A percentile compares a stretch with the other conserved stretches of the same genome.
Evolutionary conservation across 2,329 filamentous ascomycete genomes (phyloP).

Genomic region (Thermomyces lanuginosus): DNA sequence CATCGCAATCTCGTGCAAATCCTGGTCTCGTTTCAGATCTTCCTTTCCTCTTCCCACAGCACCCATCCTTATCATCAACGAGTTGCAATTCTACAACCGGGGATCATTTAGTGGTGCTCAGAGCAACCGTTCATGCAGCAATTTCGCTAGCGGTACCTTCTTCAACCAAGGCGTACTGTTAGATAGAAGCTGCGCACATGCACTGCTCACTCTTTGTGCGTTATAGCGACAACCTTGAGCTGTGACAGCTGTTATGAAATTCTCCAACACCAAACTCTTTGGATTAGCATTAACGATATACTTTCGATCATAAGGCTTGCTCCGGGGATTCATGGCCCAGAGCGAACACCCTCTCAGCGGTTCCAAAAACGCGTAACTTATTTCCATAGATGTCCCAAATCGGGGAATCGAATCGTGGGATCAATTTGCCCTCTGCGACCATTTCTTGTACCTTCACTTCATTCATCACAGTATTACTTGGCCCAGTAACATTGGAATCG

Average conservation of each 20-base stretch:
- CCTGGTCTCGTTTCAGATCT: conserved; percentile 10
- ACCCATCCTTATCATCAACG: conserved; percentile 91
- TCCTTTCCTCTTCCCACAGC: conserved; percentile 40
- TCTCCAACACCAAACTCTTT: background rate
- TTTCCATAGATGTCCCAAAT: conserved; percentile 47
- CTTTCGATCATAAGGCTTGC: background rate
- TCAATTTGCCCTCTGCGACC: conserved; percentile 23
- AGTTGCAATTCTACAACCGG: conserved; percentile 51
- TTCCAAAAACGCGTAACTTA: conserved; percentile 44
- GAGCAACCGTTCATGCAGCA: conserved; percentile 55
- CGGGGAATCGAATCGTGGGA: conserved; percentile 35
- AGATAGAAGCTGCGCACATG: conserved; percentile 90
- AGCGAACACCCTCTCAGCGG: conserved; percentile 34
- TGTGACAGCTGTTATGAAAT: background rate
- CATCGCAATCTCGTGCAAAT: conserved; percentile 14
- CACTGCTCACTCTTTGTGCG: background rate
- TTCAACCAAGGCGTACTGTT: conserved; percentile 69
- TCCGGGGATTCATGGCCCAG: conserved; percentile 5
- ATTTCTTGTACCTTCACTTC: background rate
- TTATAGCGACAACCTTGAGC: background rate
- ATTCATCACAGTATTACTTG: too few species aligned
- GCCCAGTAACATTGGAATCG: conserved; percentile 6
- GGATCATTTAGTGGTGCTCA: conserved; percentile 90
- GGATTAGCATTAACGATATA: background rate
- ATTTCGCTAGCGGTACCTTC: conserved; percentile 98